These are phyloP conservation scores for Candida tibetensis DNA, from an alignment of 805 yeast genomes.

Conservation along the genomic window DNA sequence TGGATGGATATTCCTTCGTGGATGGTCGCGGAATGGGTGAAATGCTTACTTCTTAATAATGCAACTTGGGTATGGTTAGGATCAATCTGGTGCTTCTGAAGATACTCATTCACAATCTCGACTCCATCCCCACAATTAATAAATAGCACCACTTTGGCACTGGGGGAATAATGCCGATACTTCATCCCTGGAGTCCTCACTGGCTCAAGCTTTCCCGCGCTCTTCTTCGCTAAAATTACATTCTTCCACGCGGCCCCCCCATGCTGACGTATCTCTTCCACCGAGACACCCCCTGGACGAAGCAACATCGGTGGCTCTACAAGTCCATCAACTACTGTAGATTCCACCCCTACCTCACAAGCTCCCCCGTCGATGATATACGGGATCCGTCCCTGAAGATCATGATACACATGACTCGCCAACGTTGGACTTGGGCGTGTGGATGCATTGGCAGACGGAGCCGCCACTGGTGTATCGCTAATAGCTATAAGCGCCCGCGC, in stretches of 20 bases:
- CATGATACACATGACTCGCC: constrained; percentile 83
- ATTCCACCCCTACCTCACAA: constrained; percentile 86
- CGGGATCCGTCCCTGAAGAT: constrained; percentile 77
- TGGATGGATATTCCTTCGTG: constrained; percentile 21
- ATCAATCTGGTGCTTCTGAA: constrained; percentile 14
- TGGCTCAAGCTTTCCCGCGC: constrained; percentile 62
- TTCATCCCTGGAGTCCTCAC: constrained; percentile 98
- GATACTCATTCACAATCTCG: constrained; percentile 27
- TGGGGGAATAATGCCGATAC: constrained; percentile 91
- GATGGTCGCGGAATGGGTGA: constrained; percentile 20
- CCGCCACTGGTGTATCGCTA: constrained; percentile 89
- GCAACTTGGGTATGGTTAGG: constrained; percentile 43
- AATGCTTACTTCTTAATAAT: constrained; percentile 43
- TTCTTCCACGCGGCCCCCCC: constrained; percentile 73
- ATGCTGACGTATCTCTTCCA: constrained; percentile 62
- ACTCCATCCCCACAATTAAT: constrained; percentile 47
- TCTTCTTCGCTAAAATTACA: constrained; percentile 60
- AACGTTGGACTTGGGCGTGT: constrained; percentile 91
- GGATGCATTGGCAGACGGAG: constrained; percentile 96
- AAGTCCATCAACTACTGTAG: constrained; percentile 91
- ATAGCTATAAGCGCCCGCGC: constrained; percentile 87
- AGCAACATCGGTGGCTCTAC: constrained; percentile 79
- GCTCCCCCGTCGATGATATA: constrained; percentile 87
- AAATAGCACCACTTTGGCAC: constrained; percentile 74
- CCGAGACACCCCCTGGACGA: constrained; percentile 91